Conservation (phyloP, 2,329 filamentous ascomycete species). For the Aureobasidium sp. region DNA sequence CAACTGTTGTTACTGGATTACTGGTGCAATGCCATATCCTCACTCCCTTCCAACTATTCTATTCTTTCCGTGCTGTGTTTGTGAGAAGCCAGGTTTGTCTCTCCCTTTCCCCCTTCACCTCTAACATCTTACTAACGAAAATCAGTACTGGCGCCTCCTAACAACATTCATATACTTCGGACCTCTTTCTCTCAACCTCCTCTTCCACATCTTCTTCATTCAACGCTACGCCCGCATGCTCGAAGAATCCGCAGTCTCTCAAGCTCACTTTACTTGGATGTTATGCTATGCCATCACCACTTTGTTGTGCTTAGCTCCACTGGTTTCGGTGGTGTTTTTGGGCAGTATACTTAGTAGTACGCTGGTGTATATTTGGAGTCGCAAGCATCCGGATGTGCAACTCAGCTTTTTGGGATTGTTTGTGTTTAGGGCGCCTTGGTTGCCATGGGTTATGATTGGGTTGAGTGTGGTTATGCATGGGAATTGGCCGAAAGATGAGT, state of each 20-base stretch:
- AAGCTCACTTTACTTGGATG: slow-evolving; percentile 92
- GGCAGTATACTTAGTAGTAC: slow-evolving; percentile 90
- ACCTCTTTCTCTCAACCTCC: slow-evolving; percentile 81
- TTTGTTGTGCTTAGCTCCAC: slow-evolving; percentile 71
- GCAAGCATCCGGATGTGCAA: slow-evolving; percentile 84
- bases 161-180: slow-evolving; percentile 98
- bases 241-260: slow-evolving; percentile 88
- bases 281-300: slow-evolving; percentile 75
- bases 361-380: slow-evolving; percentile 95
- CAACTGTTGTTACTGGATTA: slow-evolving; percentile 77
- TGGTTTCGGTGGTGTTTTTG: slow-evolving; percentile 87
- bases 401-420: slow-evolving; percentile 74
- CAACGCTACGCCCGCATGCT: slow-evolving; percentile 92
- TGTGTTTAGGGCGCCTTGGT: slow-evolving; percentile 86
- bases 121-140: not conserved
- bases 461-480: slow-evolving; percentile 91
- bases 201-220: slow-evolving; percentile 98
- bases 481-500: slow-evolving; percentile 85
- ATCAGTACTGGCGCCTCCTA: slow-evolving; percentile 88
- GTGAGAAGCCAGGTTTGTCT: slow-evolving; percentile 72
- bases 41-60: slow-evolving; percentile 92
- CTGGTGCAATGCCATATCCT: slow-evolving; percentile 90
- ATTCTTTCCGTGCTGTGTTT: slow-evolving; percentile 88
- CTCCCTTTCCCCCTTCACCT: not conserved
- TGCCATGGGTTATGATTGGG: slow-evolving; percentile 91